Evolutionary conservation across 306 rosid species (phyloP), one percentile per base, ranked within the genome.

Genomic region (Cercis canadensis): DNA sequence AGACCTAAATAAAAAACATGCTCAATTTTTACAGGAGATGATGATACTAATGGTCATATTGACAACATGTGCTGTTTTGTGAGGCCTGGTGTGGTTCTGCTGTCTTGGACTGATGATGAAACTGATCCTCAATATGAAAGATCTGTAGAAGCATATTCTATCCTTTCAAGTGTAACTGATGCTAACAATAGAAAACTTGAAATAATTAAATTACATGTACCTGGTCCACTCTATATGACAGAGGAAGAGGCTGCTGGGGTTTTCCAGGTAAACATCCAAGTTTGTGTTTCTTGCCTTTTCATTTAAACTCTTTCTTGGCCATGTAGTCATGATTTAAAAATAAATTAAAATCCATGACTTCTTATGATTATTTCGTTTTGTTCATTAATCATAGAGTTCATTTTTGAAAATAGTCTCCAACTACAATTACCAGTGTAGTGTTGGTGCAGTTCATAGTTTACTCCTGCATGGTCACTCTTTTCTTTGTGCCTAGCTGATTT

Each of bases 41-140:
- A 91, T 65, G 99, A 91, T 77, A 94, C 99, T 14, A 91, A 91
- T 70, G 99, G 99, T 74, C 99, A 94, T 72, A 80, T 91, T 8
- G 99, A 94, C 85, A 94, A 89, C 75, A 84, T 91, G 87, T 94
- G 99, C 79, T 91, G 96, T 78, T 94, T 94, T 64, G 95, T 32
- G 62, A 91, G 81, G 82, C 92, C 99, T 43, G 97, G 97, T 61
- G 91, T 87, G 89, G 87, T 94, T 77, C 66, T 91, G 57, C 76
- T 91, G 78, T 87, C 99, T 12, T 91, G 97, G 99, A 87, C 84
- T 21, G 86, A 91, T 69, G 97, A 91, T 75, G 77, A 89, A 68
- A 74, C 73, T 10, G 99, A 91, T 80, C 97, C 92, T 68, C 97
- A 94, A 82, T 84, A 91, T 56, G 96, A 86, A 75, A 82, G 91